These are phyloP conservation scores for Fusarium sp. DNA, from an alignment of 2,329 filamentous ascomycete species.

Conservation along the genomic window DNA sequence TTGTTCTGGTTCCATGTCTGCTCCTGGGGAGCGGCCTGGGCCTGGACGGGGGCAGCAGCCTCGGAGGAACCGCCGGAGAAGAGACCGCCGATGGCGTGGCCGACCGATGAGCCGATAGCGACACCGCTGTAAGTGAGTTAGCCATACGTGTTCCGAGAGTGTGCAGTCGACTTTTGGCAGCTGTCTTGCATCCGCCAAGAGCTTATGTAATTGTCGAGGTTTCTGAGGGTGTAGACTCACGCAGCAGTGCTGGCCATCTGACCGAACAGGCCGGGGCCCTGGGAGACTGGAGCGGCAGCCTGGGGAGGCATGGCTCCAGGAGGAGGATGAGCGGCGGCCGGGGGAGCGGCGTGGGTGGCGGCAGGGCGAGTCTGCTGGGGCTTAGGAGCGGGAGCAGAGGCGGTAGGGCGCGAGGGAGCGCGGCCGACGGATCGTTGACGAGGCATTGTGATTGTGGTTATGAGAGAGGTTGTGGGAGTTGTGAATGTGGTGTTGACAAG, in stretches of 20 bases:
- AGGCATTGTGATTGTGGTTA: slow-evolving; percentile 66
- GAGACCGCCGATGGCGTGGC: slow-evolving; percentile 90
- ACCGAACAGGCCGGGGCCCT: slow-evolving; percentile 87
- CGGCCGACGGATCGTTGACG: slow-evolving; percentile 77
- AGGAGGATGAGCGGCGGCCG: slow-evolving; percentile 51
- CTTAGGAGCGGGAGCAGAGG: slow-evolving; percentile 66
- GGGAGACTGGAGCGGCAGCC: slow-evolving; percentile 59
- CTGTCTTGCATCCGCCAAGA: slow-evolving; percentile 7
- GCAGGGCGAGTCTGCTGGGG: slow-evolving; percentile 75
- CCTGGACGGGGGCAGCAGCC: slow-evolving; percentile 61
- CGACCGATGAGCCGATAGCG: slow-evolving; percentile 93
- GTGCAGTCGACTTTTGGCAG: too few relatives aligned
- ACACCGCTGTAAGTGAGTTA: slow-evolving; percentile 76
- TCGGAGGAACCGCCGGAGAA: slow-evolving; percentile 80
- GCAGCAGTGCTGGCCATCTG: slow-evolving; percentile 98
- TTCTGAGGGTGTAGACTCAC: slow-evolving; percentile 69
- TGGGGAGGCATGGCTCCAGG: slow-evolving; percentile 34
- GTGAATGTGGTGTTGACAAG: slow-evolving; percentile 1
- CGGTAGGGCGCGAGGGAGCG: slow-evolving; percentile 74
- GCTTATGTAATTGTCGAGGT: not conserved
- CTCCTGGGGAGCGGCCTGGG: slow-evolving; percentile 57
- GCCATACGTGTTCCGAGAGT: slow-evolving; percentile 30
- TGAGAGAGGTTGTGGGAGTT: slow-evolving; percentile 21
- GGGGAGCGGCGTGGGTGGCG: slow-evolving; percentile 71
- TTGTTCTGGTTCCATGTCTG: slow-evolving; percentile 67